Percentiles rank a stretch among this genome's conserved stretches.
Conservation (phyloP, 1,284 basidiomycete genomes). For the Pisolithus thermaeus region DNA sequence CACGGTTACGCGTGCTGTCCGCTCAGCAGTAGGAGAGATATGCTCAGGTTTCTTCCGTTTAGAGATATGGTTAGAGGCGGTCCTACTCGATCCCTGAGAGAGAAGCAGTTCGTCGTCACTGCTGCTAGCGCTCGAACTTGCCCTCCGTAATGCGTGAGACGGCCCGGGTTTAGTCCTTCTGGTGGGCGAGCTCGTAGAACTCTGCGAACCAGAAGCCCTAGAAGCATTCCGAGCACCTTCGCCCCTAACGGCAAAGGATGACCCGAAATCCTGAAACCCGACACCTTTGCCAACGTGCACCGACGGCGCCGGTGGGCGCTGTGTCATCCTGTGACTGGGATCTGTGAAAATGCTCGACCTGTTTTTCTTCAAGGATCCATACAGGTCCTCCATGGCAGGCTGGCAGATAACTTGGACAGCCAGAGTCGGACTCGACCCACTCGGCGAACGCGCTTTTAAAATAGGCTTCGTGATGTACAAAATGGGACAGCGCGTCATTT, state of each 20-base stretch:
- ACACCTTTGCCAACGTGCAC: constrained; percentile 26
- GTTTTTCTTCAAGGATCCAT: neutral
- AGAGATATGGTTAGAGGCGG: constrained; percentile 8
- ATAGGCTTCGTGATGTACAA: too few species aligned
- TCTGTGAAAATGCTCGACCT: constrained; percentile 12
- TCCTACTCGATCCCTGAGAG: constrained; percentile 19
- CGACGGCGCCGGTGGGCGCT: constrained; percentile 14
- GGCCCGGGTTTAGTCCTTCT: constrained; percentile 11
- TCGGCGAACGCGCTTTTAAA: neutral
- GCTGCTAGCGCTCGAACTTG: constrained; percentile 4
- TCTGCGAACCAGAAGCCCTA: neutral
- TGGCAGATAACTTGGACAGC: too few species aligned
- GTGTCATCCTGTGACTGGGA: constrained; percentile 17
- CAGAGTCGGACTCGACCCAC: neutral
- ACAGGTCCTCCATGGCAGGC: constrained; percentile 21
- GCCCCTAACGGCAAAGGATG: constrained; percentile 10
- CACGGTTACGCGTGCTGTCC: constrained; percentile 11
- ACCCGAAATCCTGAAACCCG: constrained; percentile 21
- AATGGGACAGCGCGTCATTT: constrained; percentile 22
- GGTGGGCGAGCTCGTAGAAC: constrained; percentile 3
- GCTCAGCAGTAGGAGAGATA: constrained; percentile 1
- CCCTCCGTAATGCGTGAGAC: neutral
- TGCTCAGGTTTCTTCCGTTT: constrained; percentile 1
- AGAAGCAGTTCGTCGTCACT: constrained; percentile 29
- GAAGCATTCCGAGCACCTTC: constrained; percentile 4